Base-by-base conservation (phyloP, 768 basidiomycete species). In the Lactifluus pinguis region DNA sequence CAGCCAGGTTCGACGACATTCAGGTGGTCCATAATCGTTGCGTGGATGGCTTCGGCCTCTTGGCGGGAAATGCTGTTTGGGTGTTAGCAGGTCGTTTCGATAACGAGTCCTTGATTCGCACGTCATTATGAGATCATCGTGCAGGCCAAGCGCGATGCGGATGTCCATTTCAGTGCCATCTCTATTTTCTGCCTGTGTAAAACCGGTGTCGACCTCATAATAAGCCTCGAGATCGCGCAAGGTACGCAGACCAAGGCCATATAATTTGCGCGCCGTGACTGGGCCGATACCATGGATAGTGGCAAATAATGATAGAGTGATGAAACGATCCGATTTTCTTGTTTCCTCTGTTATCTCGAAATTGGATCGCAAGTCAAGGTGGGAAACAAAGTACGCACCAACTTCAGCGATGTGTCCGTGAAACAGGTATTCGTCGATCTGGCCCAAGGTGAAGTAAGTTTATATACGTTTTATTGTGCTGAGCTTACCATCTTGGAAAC, bases 11-110 rank as follows among this genome's bases (percentile, higher is more conserved):
- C 78, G 9, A 95, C 69, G 11, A 70, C 68, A 13, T 79, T 77
- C 32, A 95, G 71, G 67, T 92, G 84, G n/a, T 71, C 69, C 80
- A 84, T 82, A 6, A 95, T 80, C 10, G 82, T 74, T 1, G 67
- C 68, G n/a, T 83, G 80, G 59, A 95, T 92, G 66, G 86, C 82
- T 60, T 91, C 85, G 0, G 90, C 89, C 70, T 97, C 92, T 0
- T 72, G 75, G 7, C 91, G 76, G 0, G 89, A 77, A 39, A 95
- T 93, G 68, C 83, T 86, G 59, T 36, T n/a, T 1, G 36, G 9
- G 13, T 21, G 17, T 42, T 45, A 51, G 58, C 55, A 34, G 19
- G 45, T 53, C 32, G 34, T 29, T 6, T n/a, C n/a, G 45, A n/a
- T 32, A 19, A 19, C 2, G 29, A 29, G 48, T 29, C 34, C 21